These are phyloP conservation scores for Ottelia alismoides DNA, from an alignment of 106 monocot genomes.

Conservation along the genomic window DNA sequence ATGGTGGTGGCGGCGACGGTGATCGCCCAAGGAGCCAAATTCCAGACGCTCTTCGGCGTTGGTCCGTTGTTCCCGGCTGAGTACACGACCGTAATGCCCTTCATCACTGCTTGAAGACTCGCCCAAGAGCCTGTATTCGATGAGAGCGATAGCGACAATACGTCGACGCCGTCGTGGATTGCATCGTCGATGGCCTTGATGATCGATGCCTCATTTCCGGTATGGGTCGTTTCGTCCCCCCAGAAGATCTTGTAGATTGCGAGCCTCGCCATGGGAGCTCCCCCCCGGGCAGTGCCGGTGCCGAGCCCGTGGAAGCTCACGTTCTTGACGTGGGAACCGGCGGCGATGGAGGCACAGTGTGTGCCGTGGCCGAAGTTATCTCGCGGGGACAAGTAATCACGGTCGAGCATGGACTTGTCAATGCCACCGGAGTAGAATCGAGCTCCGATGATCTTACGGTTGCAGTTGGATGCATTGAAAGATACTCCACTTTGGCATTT, in stretches of 20 bases:
- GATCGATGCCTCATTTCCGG: not conserved
- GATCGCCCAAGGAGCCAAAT: slow-evolving; percentile 24
- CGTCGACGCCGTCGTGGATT: slow-evolving; percentile 14
- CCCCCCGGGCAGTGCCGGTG: slow-evolving; percentile 13
- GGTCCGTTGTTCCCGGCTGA: slow-evolving; percentile 24
- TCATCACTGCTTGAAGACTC: slow-evolving; percentile 20
- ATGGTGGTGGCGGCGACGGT: slow-evolving; percentile 29
- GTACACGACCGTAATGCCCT: slow-evolving; percentile 29
- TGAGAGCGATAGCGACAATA: slow-evolving; percentile 8
- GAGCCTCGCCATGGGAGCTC: slow-evolving; percentile 14
- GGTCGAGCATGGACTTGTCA: not conserved
- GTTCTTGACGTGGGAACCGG: slow-evolving; percentile 4
- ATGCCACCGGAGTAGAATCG: slow-evolving; percentile 18
- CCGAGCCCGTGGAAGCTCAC: slow-evolving; percentile 12
- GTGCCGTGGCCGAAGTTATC: slow-evolving; percentile 19
- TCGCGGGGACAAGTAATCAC: slow-evolving; percentile 9
- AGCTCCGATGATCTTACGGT: slow-evolving; percentile 53
- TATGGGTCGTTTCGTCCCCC: too few relatives aligned
- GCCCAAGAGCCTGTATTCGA: not conserved
- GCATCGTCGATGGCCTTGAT: slow-evolving; percentile 9
- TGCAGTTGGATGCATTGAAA: slow-evolving; percentile 26
- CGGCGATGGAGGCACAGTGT: slow-evolving; percentile 18
- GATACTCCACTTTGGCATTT: slow-evolving; percentile 1
- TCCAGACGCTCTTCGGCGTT: not conserved
- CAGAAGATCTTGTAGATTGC: slow-evolving; percentile 17